Percentiles rank a stretch among this genome's conserved stretches.
phyloP scores from a whole-genome alignment of 1,284 basidiomycete genomes.

The Cystobasidium sp. region DNA sequence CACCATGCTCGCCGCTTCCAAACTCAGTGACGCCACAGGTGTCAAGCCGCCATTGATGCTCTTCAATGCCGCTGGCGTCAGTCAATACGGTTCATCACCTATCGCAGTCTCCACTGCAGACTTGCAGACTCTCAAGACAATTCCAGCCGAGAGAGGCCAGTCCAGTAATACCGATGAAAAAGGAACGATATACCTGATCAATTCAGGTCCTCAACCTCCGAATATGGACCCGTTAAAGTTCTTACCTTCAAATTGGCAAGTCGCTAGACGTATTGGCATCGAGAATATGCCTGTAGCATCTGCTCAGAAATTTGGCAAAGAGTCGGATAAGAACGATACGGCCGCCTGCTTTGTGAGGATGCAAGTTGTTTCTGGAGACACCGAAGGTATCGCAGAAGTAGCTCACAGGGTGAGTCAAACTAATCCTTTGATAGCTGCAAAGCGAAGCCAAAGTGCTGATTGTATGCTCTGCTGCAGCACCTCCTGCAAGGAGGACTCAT shows the following conservation, averaged over 20 bases:
- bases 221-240: slow-evolving; percentile 13
- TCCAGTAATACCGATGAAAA: not conserved
- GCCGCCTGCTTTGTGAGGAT: slow-evolving; percentile 20
- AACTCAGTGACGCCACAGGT: slow-evolving; percentile 1
- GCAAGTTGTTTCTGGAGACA: not conserved
- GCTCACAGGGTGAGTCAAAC: slow-evolving; percentile 26
- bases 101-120: slow-evolving; percentile 16
- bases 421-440: not conserved
- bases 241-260: slow-evolving; percentile 20
- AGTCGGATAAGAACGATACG: slow-evolving; percentile 4
- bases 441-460: not conserved
- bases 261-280: slow-evolving; percentile 1
- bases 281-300: slow-evolving; percentile 2
- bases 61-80: not conserved
- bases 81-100: slow-evolving; percentile 1
- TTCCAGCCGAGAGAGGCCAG: not conserved
- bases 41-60: slow-evolving; percentile 32
- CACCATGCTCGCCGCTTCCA: slow-evolving; percentile 15
- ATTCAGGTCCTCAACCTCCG: slow-evolving; percentile 21
- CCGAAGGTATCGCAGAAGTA: slow-evolving; percentile 5
- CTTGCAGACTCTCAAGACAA: slow-evolving; percentile 10
- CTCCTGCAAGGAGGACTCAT: slow-evolving; percentile 38
- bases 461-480: not conserved
- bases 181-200: slow-evolving; percentile 12
- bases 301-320: not conserved